Base-by-base conservation (phyloP, 176 grass and related monocot genomes). In the Tillandsia fasciculata region DNA sequence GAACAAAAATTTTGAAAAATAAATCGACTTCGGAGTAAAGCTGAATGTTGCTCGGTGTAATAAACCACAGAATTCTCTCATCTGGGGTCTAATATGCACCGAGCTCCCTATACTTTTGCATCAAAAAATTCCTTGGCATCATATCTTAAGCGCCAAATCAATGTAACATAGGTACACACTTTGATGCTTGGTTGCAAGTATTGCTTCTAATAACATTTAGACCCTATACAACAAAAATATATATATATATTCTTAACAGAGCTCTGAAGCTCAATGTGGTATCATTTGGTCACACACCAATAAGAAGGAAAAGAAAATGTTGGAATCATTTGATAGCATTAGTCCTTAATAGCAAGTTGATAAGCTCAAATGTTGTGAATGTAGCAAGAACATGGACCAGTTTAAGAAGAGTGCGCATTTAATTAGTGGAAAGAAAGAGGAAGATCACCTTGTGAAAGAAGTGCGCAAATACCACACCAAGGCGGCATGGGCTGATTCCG, bases 21-120 rank as follows among this genome's bases (percentile, higher is more conserved):
- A 48, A 33, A 33, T 3, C n/a, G 33, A 42, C 33, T 42, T 42
- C 3, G 33, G 33, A 42, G 3, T 3, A 42, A 42, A 6, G 33
- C 33, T 1, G 49, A 26, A 58, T 94, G 80, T 89, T 66, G 83
- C 78, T 86, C 82, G 83, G 83, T 47, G 48, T 13, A 83, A 89
- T 93, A 92, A 82, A 93, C 74, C 80, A 83, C 83, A 92, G 77
- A 63, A 75, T 70, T 77, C 90, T 90, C 81, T 72, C 78, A 87
- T 68, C 81, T 81, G 84, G 67, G 81, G 13, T 87, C 73, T 90
- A 84, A 95, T 90, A 95, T 78, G 82, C 84, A 76, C 12, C 81
- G 84, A 86, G 83, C 75, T 72, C 50, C 50, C 66, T 73, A 90
- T 66, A 26, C 70, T 95, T 15, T 95, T 69, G 90, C 83, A 90